phyloP scores from a whole-genome alignment of 768 basidiomycete species.

The Pulveroboletus sp. region DNA sequence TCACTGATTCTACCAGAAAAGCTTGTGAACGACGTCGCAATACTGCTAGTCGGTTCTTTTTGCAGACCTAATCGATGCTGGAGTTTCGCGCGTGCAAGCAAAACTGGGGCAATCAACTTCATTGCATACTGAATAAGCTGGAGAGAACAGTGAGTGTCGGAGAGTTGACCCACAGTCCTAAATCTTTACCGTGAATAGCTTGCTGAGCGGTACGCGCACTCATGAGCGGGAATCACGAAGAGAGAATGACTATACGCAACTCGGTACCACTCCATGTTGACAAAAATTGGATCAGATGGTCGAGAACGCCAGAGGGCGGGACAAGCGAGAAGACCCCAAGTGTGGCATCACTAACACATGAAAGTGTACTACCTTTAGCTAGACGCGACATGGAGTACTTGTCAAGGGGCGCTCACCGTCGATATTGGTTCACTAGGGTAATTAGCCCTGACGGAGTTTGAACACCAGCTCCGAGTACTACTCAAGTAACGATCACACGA shows the following conservation, averaged over 20 bases:
- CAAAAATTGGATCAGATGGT: slow-evolving; percentile 71
- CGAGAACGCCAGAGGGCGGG: slow-evolving; percentile 56
- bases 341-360: slow-evolving; percentile 55
- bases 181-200: slow-evolving; percentile 60
- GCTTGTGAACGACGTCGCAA: slow-evolving; percentile 49
- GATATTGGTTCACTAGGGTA: too few species aligned
- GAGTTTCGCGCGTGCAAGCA: slow-evolving; percentile 62
- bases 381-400: slow-evolving; percentile 43
- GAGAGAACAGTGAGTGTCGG: slow-evolving; percentile 4
- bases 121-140: slow-evolving; percentile 71
- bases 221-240: slow-evolving; percentile 9
- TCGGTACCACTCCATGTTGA: slow-evolving; percentile 87
- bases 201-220: slow-evolving; percentile 39
- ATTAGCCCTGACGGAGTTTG: background rate
- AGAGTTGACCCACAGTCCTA: background rate
- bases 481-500: too few species aligned
- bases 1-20: slow-evolving; percentile 56
- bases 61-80: slow-evolving; percentile 63
- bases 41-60: slow-evolving; percentile 46
- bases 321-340: slow-evolving; percentile 59
- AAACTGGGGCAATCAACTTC: slow-evolving; percentile 63
- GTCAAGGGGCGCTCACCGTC: background rate
- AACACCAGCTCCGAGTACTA: background rate
- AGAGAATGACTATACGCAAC: slow-evolving; percentile 43
- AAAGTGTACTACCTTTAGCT: slow-evolving; percentile 43